A percentile compares a stretch with the other conserved stretches of the same genome.
Evolutionary conservation across 2,329 filamentous ascomycete species (phyloP).

Genomic region (Penicillium sp.): DNA sequence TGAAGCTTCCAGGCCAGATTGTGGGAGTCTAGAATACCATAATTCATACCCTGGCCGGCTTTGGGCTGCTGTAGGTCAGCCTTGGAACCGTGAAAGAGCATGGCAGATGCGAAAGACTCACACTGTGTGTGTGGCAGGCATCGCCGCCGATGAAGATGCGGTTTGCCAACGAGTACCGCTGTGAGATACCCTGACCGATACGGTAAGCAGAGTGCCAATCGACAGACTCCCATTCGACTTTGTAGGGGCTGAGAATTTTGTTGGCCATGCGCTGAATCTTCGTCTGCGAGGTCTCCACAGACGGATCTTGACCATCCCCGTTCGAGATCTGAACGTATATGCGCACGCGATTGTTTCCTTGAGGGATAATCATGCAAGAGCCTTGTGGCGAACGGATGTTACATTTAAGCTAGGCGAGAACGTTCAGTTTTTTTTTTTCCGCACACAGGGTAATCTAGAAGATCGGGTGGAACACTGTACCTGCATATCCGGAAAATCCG

Average conservation of each 20-base stretch:
- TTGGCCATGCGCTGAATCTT: constrained; percentile 1
- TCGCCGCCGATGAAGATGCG: constrained; percentile 15
- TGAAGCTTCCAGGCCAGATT: constrained; percentile 54
- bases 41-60: constrained; percentile 53
- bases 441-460: too few relatives aligned
- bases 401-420: constrained; percentile 1
- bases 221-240: neutral
- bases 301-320: neutral
- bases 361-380: constrained; percentile 1
- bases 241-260: neutral
- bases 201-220: constrained; percentile 1
- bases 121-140: constrained; percentile 10
- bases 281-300: neutral
- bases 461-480: neutral
- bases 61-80: constrained; percentile 41
- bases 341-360: constrained; percentile 1
- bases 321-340: constrained; percentile 4
- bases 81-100: too few relatives aligned
- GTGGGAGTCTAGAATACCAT: constrained; percentile 49
- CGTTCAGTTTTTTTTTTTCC: too few relatives aligned
- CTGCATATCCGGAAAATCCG: constrained; percentile 2
- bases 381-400: neutral
- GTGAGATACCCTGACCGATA: neutral
- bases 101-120: neutral
- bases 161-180: neutral